phyloP scores from a whole-genome alignment of 306 rosid species.

The Citrullus colocynthis region DNA sequence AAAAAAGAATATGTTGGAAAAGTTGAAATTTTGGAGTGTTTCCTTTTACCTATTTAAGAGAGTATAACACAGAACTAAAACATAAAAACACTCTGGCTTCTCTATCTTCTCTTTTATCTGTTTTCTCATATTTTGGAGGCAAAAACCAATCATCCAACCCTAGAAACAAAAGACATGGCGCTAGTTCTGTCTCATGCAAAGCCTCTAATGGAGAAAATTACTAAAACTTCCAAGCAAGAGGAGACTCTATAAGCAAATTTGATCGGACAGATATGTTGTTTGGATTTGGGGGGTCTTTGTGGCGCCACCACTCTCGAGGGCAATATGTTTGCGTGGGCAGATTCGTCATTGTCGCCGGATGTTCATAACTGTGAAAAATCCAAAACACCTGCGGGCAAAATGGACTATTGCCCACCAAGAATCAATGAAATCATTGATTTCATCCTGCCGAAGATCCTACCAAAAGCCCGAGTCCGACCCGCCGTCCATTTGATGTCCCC shows the following conservation, averaged over 20 bases:
- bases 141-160: background rate
- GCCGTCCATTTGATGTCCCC: conserved; percentile 37
- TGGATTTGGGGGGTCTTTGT: background rate
- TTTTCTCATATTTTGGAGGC: background rate
- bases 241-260: background rate
- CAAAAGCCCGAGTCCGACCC: conserved; percentile 8
- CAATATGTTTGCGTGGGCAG: background rate
- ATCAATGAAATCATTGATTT: background rate
- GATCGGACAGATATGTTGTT: background rate
- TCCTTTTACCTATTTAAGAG: background rate
- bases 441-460: background rate
- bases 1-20: too few species aligned
- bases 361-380: background rate
- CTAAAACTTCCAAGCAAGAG: too few species aligned
- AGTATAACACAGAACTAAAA: too few species aligned
- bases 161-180: background rate
- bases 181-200: background rate
- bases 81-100: background rate
- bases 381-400: background rate
- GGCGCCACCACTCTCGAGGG: background rate
- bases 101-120: background rate
- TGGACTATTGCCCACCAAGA: background rate
- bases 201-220: background rate
- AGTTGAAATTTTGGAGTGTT: too few species aligned
- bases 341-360: background rate